These are phyloP conservation scores for Penicillium ucsense DNA, from an alignment of 495 filamentous ascomycete genomes.

Conservation along the genomic window DNA sequence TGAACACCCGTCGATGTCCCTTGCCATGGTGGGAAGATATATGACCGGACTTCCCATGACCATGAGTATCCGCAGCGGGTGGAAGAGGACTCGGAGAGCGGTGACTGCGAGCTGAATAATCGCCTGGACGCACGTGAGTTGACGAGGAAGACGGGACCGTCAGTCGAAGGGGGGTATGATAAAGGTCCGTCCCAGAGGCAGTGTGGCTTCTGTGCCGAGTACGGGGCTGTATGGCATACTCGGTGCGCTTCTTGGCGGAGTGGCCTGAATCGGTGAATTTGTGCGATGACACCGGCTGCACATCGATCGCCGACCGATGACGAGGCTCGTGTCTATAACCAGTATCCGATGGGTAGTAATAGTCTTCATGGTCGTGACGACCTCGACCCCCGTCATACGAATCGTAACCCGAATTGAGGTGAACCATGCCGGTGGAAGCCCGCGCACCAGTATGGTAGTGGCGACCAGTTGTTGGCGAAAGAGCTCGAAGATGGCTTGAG, in stretches of 20 bases:
- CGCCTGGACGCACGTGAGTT: conserved; percentile 20
- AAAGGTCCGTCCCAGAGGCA: conserved; percentile 19
- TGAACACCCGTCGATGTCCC: conserved; percentile 24
- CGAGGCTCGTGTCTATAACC: conserved; percentile 20
- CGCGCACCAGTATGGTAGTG: conserved; percentile 29
- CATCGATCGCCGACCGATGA: conserved; percentile 24
- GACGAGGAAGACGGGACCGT: conserved; percentile 17
- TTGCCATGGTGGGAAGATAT: conserved; percentile 18
- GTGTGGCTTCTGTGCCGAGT: conserved; percentile 32
- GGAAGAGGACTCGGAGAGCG: conserved; percentile 24
- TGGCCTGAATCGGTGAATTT: conserved; percentile 25
- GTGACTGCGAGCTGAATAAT: conserved; percentile 16
- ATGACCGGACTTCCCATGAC: no score
- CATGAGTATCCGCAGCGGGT: no score
- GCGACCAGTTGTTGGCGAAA: conserved; percentile 28
- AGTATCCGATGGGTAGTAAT: conserved; percentile 29
- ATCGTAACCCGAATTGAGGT: conserved; percentile 28
- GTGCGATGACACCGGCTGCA: conserved; percentile 25
- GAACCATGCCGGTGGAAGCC: conserved; percentile 39
- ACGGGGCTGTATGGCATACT: conserved; percentile 33
- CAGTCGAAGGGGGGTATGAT: conserved; percentile 14
- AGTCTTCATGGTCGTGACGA: conserved; percentile 23
- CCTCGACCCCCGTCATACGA: conserved; percentile 20
- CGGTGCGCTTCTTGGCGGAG: conserved; percentile 28
- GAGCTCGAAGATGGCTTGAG: conserved; percentile 11